These are phyloP conservation scores for Forsythia suspensa DNA, from an alignment of 257 asterid genomes.

Conservation along the genomic window DNA sequence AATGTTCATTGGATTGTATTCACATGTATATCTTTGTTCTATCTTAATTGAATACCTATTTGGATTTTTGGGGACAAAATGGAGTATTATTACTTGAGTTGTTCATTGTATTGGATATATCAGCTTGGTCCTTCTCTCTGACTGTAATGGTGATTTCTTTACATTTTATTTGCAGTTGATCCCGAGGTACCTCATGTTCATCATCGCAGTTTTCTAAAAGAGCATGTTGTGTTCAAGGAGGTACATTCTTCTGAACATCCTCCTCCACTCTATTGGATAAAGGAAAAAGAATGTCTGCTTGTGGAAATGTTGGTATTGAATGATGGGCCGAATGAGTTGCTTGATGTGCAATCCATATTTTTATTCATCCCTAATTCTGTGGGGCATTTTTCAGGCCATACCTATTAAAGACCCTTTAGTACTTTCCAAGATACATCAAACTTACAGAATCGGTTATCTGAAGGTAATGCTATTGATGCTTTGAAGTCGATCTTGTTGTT, in stretches of 20 bases:
- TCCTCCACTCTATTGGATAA: neutral
- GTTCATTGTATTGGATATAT: neutral
- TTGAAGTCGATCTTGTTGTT: slow-evolving; percentile 10
- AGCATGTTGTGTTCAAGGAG: slow-evolving; percentile 92
- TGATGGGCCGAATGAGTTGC: neutral
- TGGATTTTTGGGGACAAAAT: neutral
- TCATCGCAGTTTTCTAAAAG: slow-evolving; percentile 86
- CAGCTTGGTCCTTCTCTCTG: slow-evolving; percentile 14
- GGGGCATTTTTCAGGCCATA: slow-evolving; percentile 58
- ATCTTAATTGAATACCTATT: neutral
- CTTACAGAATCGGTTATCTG: slow-evolving; percentile 85
- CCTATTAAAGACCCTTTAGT: slow-evolving; percentile 80
- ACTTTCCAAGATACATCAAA: slow-evolving; percentile 91
- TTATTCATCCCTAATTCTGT: slow-evolving; percentile 17
- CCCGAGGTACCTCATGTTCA: slow-evolving; percentile 66
- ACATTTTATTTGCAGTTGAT: slow-evolving; percentile 62
- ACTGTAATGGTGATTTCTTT: slow-evolving; percentile 21
- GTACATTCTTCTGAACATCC: slow-evolving; percentile 33
- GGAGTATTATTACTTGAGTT: slow-evolving; percentile 7
- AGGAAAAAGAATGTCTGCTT: neutral
- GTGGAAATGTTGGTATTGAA: slow-evolving; percentile 7
- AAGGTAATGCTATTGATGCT: slow-evolving; percentile 53
- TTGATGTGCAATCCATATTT: neutral
- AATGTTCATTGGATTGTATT: neutral
- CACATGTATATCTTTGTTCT: slow-evolving; percentile 3